Conservation (phyloP, 1,284 basidiomycete species). For the Puccinia horiana region DNA sequence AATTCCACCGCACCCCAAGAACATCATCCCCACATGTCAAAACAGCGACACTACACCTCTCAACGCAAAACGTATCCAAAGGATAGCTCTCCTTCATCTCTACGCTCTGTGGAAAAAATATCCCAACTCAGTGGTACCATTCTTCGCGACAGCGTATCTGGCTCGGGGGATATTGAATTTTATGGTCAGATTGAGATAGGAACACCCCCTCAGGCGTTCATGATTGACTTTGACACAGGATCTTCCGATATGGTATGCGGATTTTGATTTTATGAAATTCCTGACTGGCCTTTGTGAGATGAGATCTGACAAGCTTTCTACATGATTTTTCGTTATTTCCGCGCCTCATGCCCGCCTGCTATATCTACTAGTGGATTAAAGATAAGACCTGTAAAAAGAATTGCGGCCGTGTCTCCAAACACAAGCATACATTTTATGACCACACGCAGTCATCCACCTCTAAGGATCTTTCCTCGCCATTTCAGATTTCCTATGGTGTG, state of each 20-base stretch:
- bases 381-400: conserved; percentile 38
- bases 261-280: neutral
- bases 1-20: conserved; percentile 4
- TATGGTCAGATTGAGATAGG: conserved; percentile 52
- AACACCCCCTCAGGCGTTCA: conserved; percentile 51
- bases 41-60: neutral
- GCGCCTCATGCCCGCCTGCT: neutral
- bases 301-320: neutral
- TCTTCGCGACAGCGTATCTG: conserved; percentile 32
- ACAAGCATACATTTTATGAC: conserved; percentile 44
- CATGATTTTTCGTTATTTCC: neutral
- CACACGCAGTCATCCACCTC: conserved; percentile 31
- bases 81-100: neutral
- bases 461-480: conserved; percentile 26
- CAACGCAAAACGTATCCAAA: neutral
- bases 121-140: conserved; percentile 19
- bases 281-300: neutral
- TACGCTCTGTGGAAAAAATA: neutral
- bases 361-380: conserved; percentile 39
- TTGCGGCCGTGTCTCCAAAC: conserved; percentile 28
- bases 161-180: conserved; percentile 52
- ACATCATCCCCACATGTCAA: neutral
- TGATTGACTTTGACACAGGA: conserved; percentile 53
- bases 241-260: conserved; percentile 44
- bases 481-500: conserved; percentile 46